Evolutionary conservation across 2,329 filamentous ascomycete species (phyloP), one percentile per base, ranked within the genome.

Genomic region (Fusarium verticillioides): DNA sequence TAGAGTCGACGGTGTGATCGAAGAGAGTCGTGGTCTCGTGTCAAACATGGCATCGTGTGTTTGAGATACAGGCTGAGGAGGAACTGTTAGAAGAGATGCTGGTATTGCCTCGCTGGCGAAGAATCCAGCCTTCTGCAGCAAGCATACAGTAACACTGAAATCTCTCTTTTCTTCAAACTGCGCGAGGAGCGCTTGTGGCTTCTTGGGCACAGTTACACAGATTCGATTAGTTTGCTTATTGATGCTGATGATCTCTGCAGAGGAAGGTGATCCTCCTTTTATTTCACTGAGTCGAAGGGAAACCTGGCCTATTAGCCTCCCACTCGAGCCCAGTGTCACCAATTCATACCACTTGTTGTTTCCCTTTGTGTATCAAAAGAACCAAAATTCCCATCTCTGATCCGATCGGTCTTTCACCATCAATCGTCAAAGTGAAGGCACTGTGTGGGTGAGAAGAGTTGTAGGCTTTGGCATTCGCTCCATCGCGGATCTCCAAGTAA

Each of bases 91-190:
- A n/a, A 65, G 44, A 13, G 61, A 47, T 26, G 12, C 49, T 3
- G 66, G 61, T 40, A 69, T 64, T 28, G 69, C 60, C 8, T 78
- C 71, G 36, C 70, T 68, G 42, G 81, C 66, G 9, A 23, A 34
- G 39, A 84, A 81, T 13, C 79, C 79, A 18, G 77, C 72, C 57
- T 78, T 81, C 39, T 79, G 74, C 2, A 84, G 73, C 57, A 81
- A 75, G 50, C 75, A 82, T 9, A 79, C 73, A 4, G 79, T 67
- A 21, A 83, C 60, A 30, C 67, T 76, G 40, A 83, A 82, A 53
- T 83, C 81, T 59, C 81, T 75, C 9, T 57, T 68, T 13, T 80
- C 73, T 13, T 77, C 73, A 46, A 84, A 82, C 26, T 76, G 72
- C 15, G 70, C 73, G 9, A 75, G 46, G 16, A 82, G 57, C 9